Percentiles rank a stretch among this genome's conserved stretches.
phyloP scores from a whole-genome alignment of 208 protist species.

The Crithidia bombi region DNA sequence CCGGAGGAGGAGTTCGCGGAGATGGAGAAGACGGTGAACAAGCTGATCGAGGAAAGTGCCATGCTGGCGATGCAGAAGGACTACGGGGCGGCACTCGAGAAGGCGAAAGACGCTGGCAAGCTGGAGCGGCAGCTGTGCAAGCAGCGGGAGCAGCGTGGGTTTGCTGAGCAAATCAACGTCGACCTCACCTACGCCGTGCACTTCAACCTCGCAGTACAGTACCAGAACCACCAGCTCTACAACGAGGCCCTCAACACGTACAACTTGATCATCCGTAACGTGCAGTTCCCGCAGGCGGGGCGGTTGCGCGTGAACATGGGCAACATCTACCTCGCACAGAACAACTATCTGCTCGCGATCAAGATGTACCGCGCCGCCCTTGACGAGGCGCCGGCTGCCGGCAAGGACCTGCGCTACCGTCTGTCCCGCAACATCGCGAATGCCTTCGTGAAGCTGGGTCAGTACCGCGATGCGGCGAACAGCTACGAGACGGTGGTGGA shows the following conservation, averaged over 20 bases:
- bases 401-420: slow-evolving; percentile 93
- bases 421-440: slow-evolving; percentile 97
- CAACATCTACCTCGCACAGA: slow-evolving; percentile 97
- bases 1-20: slow-evolving; percentile 93
- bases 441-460: slow-evolving; percentile 96
- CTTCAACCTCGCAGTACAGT: slow-evolving; percentile 97
- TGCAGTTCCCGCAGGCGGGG: slow-evolving; percentile 92
- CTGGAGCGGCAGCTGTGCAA: slow-evolving; percentile 92
- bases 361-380: slow-evolving; percentile 97
- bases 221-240: slow-evolving; percentile 95
- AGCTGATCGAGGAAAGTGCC: slow-evolving; percentile 94
- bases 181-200: slow-evolving; percentile 96
- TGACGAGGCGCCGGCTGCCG: slow-evolving; percentile 92
- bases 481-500: slow-evolving; percentile 96
- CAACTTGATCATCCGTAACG: slow-evolving; percentile 95
- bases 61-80: slow-evolving; percentile 88
- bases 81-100: slow-evolving; percentile 91
- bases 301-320: slow-evolving; percentile 98
- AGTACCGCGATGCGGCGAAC: slow-evolving; percentile 96
- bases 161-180: slow-evolving; percentile 94
- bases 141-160: slow-evolving; percentile 88
- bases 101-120: slow-evolving; percentile 95
- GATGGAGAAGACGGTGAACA: slow-evolving; percentile 94
- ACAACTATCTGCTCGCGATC: slow-evolving; percentile 96
- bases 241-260: slow-evolving; percentile 96